phyloP scores from a whole-genome alignment of 2,329 filamentous ascomycete genomes.

The Penicillium griseofulvum region DNA sequence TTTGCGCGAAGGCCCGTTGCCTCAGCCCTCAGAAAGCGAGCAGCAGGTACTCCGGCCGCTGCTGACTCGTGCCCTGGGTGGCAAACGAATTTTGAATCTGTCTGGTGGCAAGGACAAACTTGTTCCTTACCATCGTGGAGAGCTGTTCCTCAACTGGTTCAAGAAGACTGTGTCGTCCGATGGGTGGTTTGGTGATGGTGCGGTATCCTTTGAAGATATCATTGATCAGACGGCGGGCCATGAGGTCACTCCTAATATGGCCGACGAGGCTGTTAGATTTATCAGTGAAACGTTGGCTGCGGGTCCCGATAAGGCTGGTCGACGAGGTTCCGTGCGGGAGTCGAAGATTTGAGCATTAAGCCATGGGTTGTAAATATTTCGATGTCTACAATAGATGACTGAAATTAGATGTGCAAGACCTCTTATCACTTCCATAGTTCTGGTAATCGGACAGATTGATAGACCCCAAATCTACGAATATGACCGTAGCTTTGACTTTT shows the following conservation, averaged over 20 bases:
- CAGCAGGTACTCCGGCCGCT: conserved; percentile 44
- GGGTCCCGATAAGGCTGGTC: conserved; percentile 16
- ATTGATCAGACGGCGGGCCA: conserved; percentile 58
- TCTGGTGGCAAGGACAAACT: conserved; percentile 58
- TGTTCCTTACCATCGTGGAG: conserved; percentile 57
- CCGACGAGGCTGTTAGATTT: conserved; percentile 55
- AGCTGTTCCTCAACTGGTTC: conserved; percentile 57
- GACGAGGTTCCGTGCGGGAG: conserved; percentile 33
- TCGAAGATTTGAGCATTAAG: conserved; percentile 32
- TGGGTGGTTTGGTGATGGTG: conserved; percentile 52
- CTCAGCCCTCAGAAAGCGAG: conserved; percentile 44
- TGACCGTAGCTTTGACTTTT: background rate
- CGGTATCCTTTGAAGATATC: conserved; percentile 55
- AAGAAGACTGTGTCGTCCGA: conserved; percentile 45
- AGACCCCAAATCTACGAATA: background rate
- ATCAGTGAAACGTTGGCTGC: conserved; percentile 45
- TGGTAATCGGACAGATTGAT: too few species aligned
- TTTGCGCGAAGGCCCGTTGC: conserved; percentile 32
- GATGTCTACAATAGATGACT: background rate
- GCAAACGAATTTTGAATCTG: conserved; percentile 55
- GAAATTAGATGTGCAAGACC: background rate
- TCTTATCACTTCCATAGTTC: background rate
- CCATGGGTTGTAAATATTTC: background rate
- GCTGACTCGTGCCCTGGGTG: conserved; percentile 43
- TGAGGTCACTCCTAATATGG: conserved; percentile 58